Evolutionary conservation across 2,329 filamentous ascomycete species (phyloP), one percentile per base, ranked within the genome.

Genomic region (Venturia pyrina): DNA sequence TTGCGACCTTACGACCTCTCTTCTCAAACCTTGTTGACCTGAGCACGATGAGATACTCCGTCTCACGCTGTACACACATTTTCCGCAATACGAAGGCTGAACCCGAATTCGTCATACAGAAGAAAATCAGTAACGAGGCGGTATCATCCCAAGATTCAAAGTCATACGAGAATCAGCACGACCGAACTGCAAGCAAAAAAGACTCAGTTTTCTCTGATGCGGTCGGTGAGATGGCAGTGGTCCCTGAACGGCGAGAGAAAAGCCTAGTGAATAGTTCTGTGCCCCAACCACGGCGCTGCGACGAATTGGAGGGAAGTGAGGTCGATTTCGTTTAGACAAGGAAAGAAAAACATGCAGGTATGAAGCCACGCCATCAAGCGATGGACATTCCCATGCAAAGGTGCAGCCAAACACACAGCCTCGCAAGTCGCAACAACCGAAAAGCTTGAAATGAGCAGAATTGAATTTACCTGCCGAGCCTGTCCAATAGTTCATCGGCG

Each of bases 1-100:
- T 68, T 32, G 67, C 67, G 19, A 68, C 67, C 11, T 48, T 68
- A 19, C 67, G 67, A 10, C 67, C 67, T 11, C 66, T 68, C 34
- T 68, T 67, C 66, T 6, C n/a, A 24, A n/a, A 24, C 1, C 24
- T 66, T 13, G 28, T 59, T 21, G 13, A 59, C 17, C 17, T 59
- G 15, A 59, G 15, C 53, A 59, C 53, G n/a, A 37, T 37, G 5
- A 19, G 32, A 21, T 37, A 37, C 15, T 19, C 53, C 32, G 19
- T 59, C 28, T 59, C 53, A 13, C 24, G 50, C 28, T 6, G 5
- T 1, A 19, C 15, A 21, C 28, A n/a, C 53, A 37, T 32, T 17
- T 37, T 37, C 5, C 53, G 37, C 28, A 59, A 59, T 5, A 59
- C 48, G 10, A 53, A 15, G 3, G 2, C 21, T 28, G 48, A 28